Evolutionary conservation across 129 eudicot species (phyloP).

Genomic region (Dittrichia graveolens): DNA sequence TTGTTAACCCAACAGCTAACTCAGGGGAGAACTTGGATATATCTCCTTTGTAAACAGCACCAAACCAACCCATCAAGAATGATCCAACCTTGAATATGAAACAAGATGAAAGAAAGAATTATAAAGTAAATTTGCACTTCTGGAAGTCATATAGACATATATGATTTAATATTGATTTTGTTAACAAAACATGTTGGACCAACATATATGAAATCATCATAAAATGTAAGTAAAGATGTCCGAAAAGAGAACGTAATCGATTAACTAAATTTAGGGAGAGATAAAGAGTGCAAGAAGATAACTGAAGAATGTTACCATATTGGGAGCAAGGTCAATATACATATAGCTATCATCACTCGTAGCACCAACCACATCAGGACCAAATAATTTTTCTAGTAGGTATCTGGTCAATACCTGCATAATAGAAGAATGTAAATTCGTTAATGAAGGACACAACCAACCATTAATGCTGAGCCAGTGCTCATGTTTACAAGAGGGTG

Average conservation of each 20-base stretch:
- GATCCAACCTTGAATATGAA: slow-evolving; percentile 66
- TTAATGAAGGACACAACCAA: too few species aligned
- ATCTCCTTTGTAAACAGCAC: slow-evolving; percentile 69
- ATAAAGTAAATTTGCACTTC: background rate
- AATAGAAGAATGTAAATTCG: background rate
- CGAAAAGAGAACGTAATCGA: background rate
- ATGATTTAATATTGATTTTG: background rate
- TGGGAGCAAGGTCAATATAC: slow-evolving; percentile 89
- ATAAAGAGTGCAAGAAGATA: slow-evolving; percentile 20
- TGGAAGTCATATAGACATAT: background rate
- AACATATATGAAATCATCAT: background rate
- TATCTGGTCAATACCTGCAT: slow-evolving; percentile 76
- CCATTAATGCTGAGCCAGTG: background rate
- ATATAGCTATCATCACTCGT: slow-evolving; percentile 70
- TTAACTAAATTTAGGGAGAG: background rate
- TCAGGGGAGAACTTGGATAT: slow-evolving; percentile 68
- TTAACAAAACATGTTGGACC: background rate
- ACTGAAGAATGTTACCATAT: slow-evolving; percentile 68
- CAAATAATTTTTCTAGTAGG: slow-evolving; percentile 74
- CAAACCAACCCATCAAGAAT: slow-evolving; percentile 96
- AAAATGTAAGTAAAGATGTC: background rate
- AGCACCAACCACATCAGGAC: slow-evolving; percentile 63
- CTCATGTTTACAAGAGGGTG: background rate
- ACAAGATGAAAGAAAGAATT: background rate
- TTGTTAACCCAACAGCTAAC: slow-evolving; percentile 77